Base-by-base conservation (phyloP, 345 rosid genomes). In the Aethionema arabicum region DNA sequence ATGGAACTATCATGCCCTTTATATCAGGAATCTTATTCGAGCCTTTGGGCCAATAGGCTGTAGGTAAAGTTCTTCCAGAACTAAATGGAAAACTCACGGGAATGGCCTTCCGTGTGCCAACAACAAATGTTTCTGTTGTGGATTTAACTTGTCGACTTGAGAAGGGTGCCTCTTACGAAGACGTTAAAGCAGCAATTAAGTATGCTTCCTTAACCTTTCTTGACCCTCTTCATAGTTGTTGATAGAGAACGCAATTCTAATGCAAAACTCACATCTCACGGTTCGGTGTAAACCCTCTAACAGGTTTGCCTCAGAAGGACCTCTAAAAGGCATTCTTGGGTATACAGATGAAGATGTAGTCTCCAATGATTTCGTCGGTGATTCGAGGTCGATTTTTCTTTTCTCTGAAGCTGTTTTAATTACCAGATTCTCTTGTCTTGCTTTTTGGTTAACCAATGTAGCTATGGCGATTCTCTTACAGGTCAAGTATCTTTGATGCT, bases 81-180 rank as follows among this genome's bases (percentile, higher is more conserved):
- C 89, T 95, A 69, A 90, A 95, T 15, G 99, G 99, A 53, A 95
- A 85, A 68, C 99, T 95, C 61, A 95, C 99, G 13, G 99, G 99
- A 72, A 95, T 95, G 99, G 99, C 99, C 13, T 95, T 95, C 89
- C 92, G 99, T 64, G 98, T 95, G 50, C 98, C 99, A 41, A 95
- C 97, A 42, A 64, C 98, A 4, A 90, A 95, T 69, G 97, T 95
- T 38, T 95, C 98, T 42, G 99, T 95, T 57, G 99, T 90, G 73
- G 97, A 95, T 72, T 76, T 95, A 68, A 95, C 99, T 74, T 90
- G 97, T 76, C 91, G 97, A 70, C 92, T 95, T 78, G 81, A 76
- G 73, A 95, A 90, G 80, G 76, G 88, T 74, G 97, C 99, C 48
- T 80, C 96, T 14, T 95, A 88, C 56, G 95, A 85, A 67, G 93